Percentiles rank a stretch among this genome's conserved stretches.
Conservation (phyloP, 768 basidiomycete genomes). For the Rhizopogon salebrosus region DNA sequence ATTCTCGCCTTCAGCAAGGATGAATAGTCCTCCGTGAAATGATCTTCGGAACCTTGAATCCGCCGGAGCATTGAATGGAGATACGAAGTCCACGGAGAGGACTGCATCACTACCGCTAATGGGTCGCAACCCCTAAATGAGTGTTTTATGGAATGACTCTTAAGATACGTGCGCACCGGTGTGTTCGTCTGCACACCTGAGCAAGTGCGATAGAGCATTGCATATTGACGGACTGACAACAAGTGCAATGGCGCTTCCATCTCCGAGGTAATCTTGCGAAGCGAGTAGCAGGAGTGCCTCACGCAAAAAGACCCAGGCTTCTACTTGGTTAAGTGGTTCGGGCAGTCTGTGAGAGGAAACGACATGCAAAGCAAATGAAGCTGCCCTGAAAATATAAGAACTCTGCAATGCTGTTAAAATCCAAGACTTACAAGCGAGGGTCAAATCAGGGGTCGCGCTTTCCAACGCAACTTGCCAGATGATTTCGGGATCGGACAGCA, state of each 20-base stretch:
- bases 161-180: constrained; percentile 20
- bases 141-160: neutral
- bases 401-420: constrained; percentile 1
- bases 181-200: constrained; percentile 18
- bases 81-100: constrained; percentile 43
- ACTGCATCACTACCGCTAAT: neutral
- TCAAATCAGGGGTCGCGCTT: constrained; percentile 26
- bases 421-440: constrained; percentile 35
- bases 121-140: neutral
- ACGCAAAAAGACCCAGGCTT: constrained; percentile 41
- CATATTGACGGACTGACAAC: constrained; percentile 47
- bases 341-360: constrained; percentile 18
- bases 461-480: constrained; percentile 34
- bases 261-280: constrained; percentile 36
- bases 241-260: constrained; percentile 47
- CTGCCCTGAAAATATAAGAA: constrained; percentile 21
- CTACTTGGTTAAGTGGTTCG: constrained; percentile 37
- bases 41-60: constrained; percentile 15
- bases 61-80: constrained; percentile 35
- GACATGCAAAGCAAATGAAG: constrained; percentile 43
- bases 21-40: constrained; percentile 18
- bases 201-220: constrained; percentile 37
- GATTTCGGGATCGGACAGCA: constrained; percentile 25
- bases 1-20: constrained; percentile 29
- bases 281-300: constrained; percentile 45